Conservation (phyloP, 169 alveolate species). For the Toxoplasma gondii region DNA sequence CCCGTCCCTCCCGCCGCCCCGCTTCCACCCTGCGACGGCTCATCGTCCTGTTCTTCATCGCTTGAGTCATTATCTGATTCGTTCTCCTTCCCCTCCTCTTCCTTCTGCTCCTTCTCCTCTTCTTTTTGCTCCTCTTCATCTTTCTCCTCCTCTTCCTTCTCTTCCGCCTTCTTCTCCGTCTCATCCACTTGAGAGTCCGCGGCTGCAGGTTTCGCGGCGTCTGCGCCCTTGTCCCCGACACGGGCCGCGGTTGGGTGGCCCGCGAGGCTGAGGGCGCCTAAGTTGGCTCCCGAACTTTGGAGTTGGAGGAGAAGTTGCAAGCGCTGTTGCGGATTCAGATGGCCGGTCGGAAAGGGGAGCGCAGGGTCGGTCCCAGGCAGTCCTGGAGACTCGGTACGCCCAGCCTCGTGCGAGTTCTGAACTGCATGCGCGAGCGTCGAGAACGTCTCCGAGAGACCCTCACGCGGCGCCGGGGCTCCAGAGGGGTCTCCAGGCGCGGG, state of each 20-base stretch:
- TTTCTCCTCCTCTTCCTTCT: not conserved
- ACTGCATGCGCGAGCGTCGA: no score
- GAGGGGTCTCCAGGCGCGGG: slow-evolving; percentile 46
- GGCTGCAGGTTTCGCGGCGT: not conserved
- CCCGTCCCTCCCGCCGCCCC: not conserved
- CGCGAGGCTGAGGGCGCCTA: not conserved
- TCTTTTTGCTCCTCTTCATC: not conserved
- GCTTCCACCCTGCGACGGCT: not conserved
- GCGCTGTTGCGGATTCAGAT: slow-evolving; percentile 59
- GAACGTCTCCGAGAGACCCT: no score
- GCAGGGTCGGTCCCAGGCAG: slow-evolving; percentile 48
- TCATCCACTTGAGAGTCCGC: not conserved
- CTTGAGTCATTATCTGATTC: not conserved
- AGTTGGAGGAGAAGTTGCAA: slow-evolving; percentile 55
- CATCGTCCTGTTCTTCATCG: not conserved
- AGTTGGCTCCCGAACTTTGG: slow-evolving; percentile 41
- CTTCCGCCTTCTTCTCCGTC: not conserved
- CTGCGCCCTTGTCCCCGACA: no score
- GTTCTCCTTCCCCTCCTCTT: not conserved
- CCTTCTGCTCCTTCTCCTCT: not conserved
- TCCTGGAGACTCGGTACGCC: slow-evolving; percentile 31
- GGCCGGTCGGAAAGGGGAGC: slow-evolving; percentile 41
- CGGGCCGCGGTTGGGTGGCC: not conserved
- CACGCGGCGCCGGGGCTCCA: not conserved
- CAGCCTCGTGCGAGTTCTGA: slow-evolving; percentile 45